These are phyloP conservation scores for Termitomyces sp. DNA, from an alignment of 768 basidiomycete genomes.

Conservation along the genomic window DNA sequence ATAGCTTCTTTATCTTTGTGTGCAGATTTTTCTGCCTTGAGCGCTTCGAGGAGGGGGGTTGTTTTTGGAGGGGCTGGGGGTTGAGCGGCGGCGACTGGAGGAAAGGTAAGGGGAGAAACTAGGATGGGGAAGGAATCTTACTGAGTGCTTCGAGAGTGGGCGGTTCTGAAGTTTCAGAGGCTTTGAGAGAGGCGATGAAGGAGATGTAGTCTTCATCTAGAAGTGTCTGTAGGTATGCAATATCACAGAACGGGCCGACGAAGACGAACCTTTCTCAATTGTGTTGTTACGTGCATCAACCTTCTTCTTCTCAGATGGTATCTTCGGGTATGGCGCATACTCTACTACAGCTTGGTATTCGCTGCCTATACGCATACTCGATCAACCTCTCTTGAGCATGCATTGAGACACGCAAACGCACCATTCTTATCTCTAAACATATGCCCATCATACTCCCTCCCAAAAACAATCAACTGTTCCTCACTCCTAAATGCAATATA, in stretches of 20 bases:
- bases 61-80: slow-evolving; percentile 65
- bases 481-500: slow-evolving; percentile 87
- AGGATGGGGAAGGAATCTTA: slow-evolving; percentile 29
- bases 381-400: neutral
- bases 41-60: slow-evolving; percentile 90
- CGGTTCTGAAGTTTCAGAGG: slow-evolving; percentile 44
- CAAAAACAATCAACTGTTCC: slow-evolving; percentile 69
- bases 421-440: slow-evolving; percentile 89
- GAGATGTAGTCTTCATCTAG: slow-evolving; percentile 82
- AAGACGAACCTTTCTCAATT: slow-evolving; percentile 75
- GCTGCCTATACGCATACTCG: slow-evolving; percentile 51
- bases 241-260: neutral
- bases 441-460: slow-evolving; percentile 87
- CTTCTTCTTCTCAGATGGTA: slow-evolving; percentile 74
- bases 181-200: slow-evolving; percentile 72
- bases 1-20: slow-evolving; percentile 74
- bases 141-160: slow-evolving; percentile 63
- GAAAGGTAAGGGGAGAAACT: neutral
- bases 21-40: slow-evolving; percentile 78
- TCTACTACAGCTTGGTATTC: slow-evolving; percentile 90
- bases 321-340: slow-evolving; percentile 89
- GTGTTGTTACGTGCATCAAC: slow-evolving; percentile 77
- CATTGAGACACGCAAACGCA: slow-evolving; percentile 46
- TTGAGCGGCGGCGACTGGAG: slow-evolving; percentile 61
- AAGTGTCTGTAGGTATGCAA: neutral